phyloP scores from a whole-genome alignment of 805 yeast species.

The Cyberlindnera suaveolens region DNA sequence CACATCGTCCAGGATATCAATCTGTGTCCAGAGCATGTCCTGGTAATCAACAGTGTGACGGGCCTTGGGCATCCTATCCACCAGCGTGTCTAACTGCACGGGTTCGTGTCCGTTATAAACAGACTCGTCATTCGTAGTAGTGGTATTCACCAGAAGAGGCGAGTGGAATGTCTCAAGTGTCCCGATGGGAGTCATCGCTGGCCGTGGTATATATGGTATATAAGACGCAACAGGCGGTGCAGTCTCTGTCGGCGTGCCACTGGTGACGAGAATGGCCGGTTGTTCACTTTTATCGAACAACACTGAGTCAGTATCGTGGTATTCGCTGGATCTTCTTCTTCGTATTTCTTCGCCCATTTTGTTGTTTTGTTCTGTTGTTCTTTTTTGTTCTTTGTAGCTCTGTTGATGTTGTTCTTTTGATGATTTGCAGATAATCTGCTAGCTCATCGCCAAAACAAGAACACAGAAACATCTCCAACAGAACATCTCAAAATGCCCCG shows the following conservation, averaged over 20 bases:
- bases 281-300: not conserved
- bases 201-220: not conserved
- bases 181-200: not conserved
- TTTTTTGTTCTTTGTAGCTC: not conserved
- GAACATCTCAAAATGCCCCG: not conserved
- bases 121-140: not conserved
- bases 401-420: not conserved
- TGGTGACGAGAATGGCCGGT: not conserved
- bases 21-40: constrained; percentile 81
- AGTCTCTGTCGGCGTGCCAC: not conserved
- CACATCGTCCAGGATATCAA: constrained; percentile 80
- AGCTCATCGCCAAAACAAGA: too few relatives aligned
- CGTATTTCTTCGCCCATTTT: not conserved
- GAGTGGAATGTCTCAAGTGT: not conserved
- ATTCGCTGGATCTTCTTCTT: not conserved
- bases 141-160: not conserved
- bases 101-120: not conserved
- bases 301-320: not conserved
- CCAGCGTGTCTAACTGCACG: constrained; percentile 13
- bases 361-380: not conserved
- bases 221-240: not conserved
- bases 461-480: not conserved
- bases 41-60: constrained; percentile 58
- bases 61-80: constrained; percentile 47
- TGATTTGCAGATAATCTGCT: not conserved